Evolutionary conservation across 805 yeast genomes (phyloP).

Genomic region (Candida loeiensis): DNA sequence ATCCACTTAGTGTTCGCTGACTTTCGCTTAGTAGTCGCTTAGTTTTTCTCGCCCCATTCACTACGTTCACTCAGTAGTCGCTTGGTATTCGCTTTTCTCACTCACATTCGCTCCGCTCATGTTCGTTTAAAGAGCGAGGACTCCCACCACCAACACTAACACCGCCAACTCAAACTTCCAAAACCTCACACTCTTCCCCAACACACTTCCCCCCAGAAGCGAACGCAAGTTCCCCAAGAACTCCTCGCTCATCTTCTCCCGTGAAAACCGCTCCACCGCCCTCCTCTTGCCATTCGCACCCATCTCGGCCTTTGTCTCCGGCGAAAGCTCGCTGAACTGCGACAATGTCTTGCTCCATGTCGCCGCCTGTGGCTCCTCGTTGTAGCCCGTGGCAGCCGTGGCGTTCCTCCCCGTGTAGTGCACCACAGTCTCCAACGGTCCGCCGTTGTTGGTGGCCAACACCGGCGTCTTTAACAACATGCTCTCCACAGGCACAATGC

Average conservation of each 20-base stretch:
- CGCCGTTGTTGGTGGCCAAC: conserved; percentile 84
- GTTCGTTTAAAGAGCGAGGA: not conserved
- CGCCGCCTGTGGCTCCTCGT: conserved; percentile 43
- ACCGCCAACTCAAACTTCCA: conserved; percentile 12
- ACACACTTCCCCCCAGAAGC: conserved; percentile 1
- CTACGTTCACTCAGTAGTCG: not conserved
- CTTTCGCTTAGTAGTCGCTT: not conserved
- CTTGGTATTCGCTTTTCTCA: not conserved
- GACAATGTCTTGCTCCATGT: conserved; percentile 56
- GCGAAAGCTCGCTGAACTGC: conserved; percentile 26
- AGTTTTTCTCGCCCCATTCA: not conserved
- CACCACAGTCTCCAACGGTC: conserved; percentile 80
- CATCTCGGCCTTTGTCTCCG: conserved; percentile 18
- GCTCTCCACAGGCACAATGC: conserved; percentile 95
- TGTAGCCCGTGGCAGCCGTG: conserved; percentile 59
- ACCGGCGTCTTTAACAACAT: conserved; percentile 84
- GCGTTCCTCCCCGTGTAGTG: conserved; percentile 25
- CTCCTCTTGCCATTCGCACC: conserved; percentile 37
- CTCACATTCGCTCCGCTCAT: not conserved
- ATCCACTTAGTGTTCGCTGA: too few relatives aligned
- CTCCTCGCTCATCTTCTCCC: conserved; percentile 41
- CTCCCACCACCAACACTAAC: conserved; percentile 2
- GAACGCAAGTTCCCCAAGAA: conserved; percentile 18
- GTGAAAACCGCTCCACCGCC: conserved; percentile 39
- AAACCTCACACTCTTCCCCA: conserved; percentile 7